phyloP scores from a whole-genome alignment of 805 yeast species.

The Candida andamanensis region DNA sequence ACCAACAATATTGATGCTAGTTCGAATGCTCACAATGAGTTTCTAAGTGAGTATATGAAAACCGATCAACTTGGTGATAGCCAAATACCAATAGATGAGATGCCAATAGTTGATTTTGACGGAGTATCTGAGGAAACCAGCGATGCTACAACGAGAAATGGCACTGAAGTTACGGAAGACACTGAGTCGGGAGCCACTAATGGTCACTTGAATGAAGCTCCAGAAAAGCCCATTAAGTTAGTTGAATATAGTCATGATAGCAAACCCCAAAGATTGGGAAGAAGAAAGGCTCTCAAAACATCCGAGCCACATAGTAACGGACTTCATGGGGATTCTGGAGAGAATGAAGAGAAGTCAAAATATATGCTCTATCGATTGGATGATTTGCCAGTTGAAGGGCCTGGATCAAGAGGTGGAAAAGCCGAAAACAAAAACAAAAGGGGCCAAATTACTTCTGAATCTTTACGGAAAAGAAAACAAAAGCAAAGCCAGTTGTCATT shows the following conservation, averaged over 20 bases:
- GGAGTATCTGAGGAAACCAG: too few relatives aligned
- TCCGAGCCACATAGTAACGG: constrained; percentile 6
- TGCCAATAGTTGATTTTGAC: too few relatives aligned
- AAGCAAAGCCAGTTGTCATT: constrained; percentile 12
- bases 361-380: constrained; percentile 32
- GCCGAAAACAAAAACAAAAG: constrained; percentile 10
- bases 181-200: too few relatives aligned
- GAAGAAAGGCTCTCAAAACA: constrained; percentile 23
- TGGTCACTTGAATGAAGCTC: too few relatives aligned
- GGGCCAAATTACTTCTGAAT: constrained; percentile 23
- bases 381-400: constrained; percentile 30
- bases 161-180: neutral
- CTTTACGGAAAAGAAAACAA: constrained; percentile 18
- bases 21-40: too few relatives aligned
- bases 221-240: constrained; percentile 11
- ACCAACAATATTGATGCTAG: too few relatives aligned
- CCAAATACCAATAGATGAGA: too few relatives aligned
- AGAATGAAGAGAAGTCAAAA: constrained; percentile 25
- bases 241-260: constrained; percentile 29
- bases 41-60: too few relatives aligned
- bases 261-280: constrained; percentile 29
- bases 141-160: too few relatives aligned
- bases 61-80: too few relatives aligned
- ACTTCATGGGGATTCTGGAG: constrained; percentile 12
- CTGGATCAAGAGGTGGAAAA: constrained; percentile 37